Evolutionary conservation across 2,329 filamentous ascomycete genomes (phyloP).

Genomic region (Colletotrichum orchidophilum): DNA sequence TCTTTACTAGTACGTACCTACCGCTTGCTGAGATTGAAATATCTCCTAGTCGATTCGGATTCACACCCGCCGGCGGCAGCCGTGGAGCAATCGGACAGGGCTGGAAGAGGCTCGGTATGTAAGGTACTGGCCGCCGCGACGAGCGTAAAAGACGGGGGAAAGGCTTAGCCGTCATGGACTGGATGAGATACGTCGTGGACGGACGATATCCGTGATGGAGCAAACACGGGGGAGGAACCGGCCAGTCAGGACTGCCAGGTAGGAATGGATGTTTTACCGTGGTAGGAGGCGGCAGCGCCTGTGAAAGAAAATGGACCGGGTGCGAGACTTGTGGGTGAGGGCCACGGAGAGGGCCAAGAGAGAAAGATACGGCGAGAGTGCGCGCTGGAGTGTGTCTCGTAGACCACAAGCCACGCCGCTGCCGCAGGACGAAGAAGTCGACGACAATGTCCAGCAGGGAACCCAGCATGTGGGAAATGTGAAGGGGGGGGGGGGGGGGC

Average conservation of each 20-base stretch:
- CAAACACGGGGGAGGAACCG: background rate
- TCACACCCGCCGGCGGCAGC: background rate
- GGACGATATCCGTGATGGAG: constrained; percentile 26
- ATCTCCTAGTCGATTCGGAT: background rate
- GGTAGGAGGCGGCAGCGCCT: constrained; percentile 14
- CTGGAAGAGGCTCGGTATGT: background rate
- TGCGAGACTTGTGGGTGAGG: background rate
- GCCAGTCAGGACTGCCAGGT: constrained; percentile 13
- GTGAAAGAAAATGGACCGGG: constrained; percentile 9
- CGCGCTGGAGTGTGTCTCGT: background rate
- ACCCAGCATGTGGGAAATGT: background rate
- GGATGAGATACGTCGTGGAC: background rate
- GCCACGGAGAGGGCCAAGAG: background rate
- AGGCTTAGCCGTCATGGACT: background rate
- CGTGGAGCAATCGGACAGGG: background rate
- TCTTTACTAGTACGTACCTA: background rate
- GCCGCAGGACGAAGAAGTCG: background rate
- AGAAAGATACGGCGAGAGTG: background rate
- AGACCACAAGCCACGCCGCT: background rate
- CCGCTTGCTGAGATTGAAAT: background rate
- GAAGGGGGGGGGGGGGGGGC: background rate
- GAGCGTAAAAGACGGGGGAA: background rate
- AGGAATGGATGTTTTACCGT: constrained; percentile 24
- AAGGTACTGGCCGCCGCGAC: background rate
- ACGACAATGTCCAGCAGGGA: constrained; percentile 3